Evolutionary conservation across 2,329 filamentous ascomycete genomes (phyloP), one percentile per base, ranked within the genome.

Genomic region (Xylaria sp.): DNA sequence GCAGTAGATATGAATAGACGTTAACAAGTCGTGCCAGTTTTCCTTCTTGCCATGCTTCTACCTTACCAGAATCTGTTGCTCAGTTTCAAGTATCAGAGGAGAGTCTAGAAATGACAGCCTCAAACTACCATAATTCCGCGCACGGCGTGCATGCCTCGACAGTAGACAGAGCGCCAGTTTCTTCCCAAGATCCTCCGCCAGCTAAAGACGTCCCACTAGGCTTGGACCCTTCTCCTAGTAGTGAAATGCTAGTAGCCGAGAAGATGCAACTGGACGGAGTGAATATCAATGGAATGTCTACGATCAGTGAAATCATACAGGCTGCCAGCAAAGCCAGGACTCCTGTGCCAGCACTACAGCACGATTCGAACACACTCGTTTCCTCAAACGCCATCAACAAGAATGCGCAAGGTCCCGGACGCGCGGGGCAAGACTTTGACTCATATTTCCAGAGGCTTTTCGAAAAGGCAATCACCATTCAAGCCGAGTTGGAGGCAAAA

Each of bases 371-470:
- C 41, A 43, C 41, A 43, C 13, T 4, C 41, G 41, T 43, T 43
- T 3, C 41, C 4, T 2, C 15, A 31, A 43, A 43, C 41, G 5
- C 9, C 31, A 60, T 33, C 57, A 60, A 60, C 1, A 48, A 48
- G 15, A 56, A 1, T 15, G 2, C 31, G n/a, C 28, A 60, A 46
- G 25, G 43, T 20, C 39, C 48, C 39, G 28, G 49, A 31, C 15
- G 41, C 18, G 49, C 20, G 43, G 12, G 18, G n/a, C 41, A 60
- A 60, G 41, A 49, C 49, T 10, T 60, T 28, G 57, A 60, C 13
- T 43, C 57, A 13, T 49, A 60, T 48, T 23, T 60, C 83, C 13
- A 79, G 82, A 57, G 80, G 81, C 9, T 81, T 13, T 75, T 84
- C 31, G 82, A 57, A 25, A 60, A 41, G 25, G 57, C 39, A 12